These are phyloP conservation scores for Adansonia rubrostipa DNA, from an alignment of 441 rosid species.

Conservation along the genomic window DNA sequence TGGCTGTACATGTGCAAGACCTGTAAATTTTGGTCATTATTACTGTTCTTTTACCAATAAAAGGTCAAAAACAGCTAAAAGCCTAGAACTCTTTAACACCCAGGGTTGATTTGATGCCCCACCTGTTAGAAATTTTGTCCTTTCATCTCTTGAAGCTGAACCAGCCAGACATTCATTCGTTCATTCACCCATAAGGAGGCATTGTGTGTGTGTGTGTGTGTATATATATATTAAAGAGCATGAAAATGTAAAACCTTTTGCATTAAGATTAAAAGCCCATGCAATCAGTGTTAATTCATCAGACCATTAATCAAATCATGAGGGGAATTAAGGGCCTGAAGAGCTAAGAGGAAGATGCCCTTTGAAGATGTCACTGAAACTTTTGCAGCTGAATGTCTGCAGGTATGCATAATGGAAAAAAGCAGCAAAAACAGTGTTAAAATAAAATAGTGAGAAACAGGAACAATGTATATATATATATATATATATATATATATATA, in stretches of 20 bases:
- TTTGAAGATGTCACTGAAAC: conserved; percentile 41
- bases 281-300: neutral
- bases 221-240: neutral
- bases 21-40: neutral
- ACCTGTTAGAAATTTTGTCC: conserved; percentile 1
- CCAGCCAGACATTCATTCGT: neutral
- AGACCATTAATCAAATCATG: neutral
- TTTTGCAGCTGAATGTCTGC: conserved; percentile 44
- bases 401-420: conserved; percentile 28
- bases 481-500: too few species aligned
- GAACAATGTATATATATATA: neutral
- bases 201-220: too few species aligned
- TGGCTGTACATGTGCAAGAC: neutral
- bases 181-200: neutral
- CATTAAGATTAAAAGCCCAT: neutral
- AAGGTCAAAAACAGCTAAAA: neutral
- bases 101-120: conserved; percentile 9
- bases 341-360: conserved; percentile 24
- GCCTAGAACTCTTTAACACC: too few species aligned
- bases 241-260: neutral
- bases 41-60: conserved; percentile 15
- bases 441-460: neutral
- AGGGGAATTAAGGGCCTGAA: neutral
- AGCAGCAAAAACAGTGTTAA: neutral
- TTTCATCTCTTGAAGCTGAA: neutral